These are phyloP conservation scores for Coccomyxa sp. DNA, from an alignment of 139 green algal species.

Conservation along the genomic window DNA sequence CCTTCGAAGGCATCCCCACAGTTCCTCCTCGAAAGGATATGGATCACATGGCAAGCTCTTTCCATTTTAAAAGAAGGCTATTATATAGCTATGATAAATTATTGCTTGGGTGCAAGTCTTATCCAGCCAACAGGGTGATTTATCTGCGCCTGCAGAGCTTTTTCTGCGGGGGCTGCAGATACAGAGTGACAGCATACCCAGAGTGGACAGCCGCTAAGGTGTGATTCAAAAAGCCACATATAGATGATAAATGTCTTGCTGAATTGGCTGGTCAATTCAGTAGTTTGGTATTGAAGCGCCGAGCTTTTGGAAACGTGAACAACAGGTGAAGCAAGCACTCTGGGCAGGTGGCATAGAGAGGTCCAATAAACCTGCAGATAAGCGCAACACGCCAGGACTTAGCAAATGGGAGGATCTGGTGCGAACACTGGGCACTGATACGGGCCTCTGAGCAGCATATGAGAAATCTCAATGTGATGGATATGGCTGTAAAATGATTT, in stretches of 20 bases:
- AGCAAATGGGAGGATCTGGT: constrained; percentile 72
- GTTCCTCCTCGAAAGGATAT: constrained; percentile 85
- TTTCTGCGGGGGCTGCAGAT: constrained; percentile 87
- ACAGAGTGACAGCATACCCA: constrained; percentile 71
- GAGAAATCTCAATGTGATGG: not conserved
- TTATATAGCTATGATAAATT: not conserved
- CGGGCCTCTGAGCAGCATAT: not conserved
- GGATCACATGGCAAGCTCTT: constrained; percentile 60
- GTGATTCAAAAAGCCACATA: not conserved
- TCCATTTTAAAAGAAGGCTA: not conserved
- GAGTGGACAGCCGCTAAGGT: constrained; percentile 69
- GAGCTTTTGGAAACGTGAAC: not conserved
- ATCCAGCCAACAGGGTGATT: not conserved
- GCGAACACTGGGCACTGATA: not conserved
- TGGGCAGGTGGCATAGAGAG: constrained; percentile 78
- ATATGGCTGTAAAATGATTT: not conserved
- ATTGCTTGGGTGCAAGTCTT: not conserved
- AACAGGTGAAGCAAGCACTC: constrained; percentile 76
- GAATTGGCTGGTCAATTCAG: not conserved
- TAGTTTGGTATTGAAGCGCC: not conserved
- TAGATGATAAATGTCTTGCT: not conserved
- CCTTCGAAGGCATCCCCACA: constrained; percentile 89
- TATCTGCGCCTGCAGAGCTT: constrained; percentile 47
- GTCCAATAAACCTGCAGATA: constrained; percentile 70
- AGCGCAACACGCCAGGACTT: constrained; percentile 72